Conservation (phyloP, 108 stramenopile species). For the Cyclotella choctawhatcheeana region DNA sequence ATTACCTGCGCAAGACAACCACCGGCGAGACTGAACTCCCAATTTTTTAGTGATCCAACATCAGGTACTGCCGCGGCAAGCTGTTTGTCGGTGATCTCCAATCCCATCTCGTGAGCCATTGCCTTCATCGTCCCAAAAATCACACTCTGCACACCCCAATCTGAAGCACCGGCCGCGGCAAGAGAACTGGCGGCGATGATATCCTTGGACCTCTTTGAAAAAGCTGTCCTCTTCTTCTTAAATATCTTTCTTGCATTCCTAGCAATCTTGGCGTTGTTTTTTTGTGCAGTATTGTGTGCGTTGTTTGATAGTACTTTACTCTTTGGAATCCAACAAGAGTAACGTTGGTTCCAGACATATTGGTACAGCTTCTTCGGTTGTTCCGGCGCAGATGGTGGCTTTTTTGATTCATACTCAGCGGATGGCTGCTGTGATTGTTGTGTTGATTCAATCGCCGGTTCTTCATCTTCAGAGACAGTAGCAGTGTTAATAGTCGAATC, state of each 20-base stretch:
- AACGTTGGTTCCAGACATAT: neutral
- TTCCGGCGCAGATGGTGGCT: no score
- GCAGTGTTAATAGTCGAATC: neutral
- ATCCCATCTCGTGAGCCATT: neutral
- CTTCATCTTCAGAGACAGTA: neutral
- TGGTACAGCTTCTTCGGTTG: neutral
- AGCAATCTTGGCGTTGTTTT: neutral
- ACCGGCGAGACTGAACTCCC: neutral
- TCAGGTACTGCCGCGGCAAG: neutral
- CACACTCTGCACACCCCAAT: neutral
- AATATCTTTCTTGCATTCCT: neutral
- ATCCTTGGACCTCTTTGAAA: no score
- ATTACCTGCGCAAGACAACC: neutral
- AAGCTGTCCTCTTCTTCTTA: no score
- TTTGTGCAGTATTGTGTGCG: neutral
- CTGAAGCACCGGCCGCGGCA: neutral
- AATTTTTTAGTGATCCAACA: neutral
- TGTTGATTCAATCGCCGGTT: neutral
- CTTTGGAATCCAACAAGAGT: neutral
- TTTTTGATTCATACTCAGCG: no score
- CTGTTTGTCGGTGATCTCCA: neutral
- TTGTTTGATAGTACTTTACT: neutral
- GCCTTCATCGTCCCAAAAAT: constrained; percentile 4
- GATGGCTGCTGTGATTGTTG: neutral
- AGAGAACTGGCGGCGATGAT: neutral